Evolutionary conservation across 495 filamentous ascomycete genomes (phyloP).

Genomic region (Aspergillus indologenus): DNA sequence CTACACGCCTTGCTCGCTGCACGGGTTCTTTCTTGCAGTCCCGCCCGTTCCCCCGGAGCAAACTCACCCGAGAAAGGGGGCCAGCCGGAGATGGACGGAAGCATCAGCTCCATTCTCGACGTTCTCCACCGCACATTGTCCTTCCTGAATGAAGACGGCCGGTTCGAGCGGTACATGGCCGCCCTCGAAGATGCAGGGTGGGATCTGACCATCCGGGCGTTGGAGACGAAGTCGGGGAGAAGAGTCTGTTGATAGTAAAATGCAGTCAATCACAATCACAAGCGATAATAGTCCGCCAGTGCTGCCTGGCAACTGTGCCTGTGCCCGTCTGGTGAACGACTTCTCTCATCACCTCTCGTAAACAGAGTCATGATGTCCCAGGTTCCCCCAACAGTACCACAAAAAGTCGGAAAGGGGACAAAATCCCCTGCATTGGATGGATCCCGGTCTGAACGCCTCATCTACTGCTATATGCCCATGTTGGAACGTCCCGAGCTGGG

Average conservation of each 20-base stretch:
- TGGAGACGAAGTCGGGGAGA: conserved; percentile 55
- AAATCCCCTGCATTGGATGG: too few species aligned
- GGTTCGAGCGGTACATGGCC: conserved; percentile 40
- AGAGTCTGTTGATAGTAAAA: conserved; percentile 25
- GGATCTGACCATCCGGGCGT: conserved; percentile 54
- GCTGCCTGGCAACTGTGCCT: too few species aligned
- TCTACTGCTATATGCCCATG: too few species aligned
- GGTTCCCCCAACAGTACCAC: too few species aligned
- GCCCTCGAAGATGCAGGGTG: conserved; percentile 52
- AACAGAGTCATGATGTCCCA: too few species aligned
- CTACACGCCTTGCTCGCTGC: conserved; percentile 65
- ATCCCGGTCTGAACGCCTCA: too few species aligned
- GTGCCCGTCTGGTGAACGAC: too few species aligned
- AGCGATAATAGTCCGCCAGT: too few species aligned
- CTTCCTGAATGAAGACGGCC: conserved; percentile 33
- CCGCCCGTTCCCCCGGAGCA: neutral
- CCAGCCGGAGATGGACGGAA: neutral
- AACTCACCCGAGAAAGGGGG: neutral
- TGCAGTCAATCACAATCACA: neutral
- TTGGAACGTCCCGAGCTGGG: too few species aligned
- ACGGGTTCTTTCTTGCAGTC: conserved; percentile 11
- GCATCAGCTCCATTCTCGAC: conserved; percentile 5
- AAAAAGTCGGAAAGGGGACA: too few species aligned
- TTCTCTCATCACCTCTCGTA: too few species aligned
- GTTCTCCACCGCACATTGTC: conserved; percentile 19